These are phyloP conservation scores for Phytophthora podocarpi DNA, from an alignment of 352 stramenopile genomes.

Conservation along the genomic window DNA sequence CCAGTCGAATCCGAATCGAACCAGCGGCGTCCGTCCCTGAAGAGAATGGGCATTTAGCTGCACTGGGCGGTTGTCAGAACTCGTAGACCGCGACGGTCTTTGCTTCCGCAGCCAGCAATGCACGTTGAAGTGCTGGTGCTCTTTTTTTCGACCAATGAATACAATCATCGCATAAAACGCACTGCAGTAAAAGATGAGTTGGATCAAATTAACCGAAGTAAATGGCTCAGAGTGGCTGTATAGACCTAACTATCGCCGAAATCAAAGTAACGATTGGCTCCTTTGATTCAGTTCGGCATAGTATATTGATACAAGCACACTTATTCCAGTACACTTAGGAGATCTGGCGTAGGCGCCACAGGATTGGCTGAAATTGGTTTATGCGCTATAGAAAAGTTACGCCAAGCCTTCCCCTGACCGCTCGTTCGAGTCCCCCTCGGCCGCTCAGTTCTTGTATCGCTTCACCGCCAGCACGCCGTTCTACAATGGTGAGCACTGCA, in stretches of 20 bases:
- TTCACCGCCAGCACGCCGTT: slow-evolving; percentile 17
- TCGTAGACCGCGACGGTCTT: too few relatives aligned
- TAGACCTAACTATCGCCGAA: too few relatives aligned
- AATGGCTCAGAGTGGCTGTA: too few relatives aligned
- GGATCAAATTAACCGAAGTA: too few relatives aligned
- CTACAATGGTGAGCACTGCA: slow-evolving; percentile 14
- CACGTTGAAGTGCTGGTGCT: slow-evolving; percentile 11
- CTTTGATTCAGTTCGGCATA: too few relatives aligned
- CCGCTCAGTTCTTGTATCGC: slow-evolving; percentile 39
- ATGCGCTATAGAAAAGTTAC: slow-evolving; percentile 27
- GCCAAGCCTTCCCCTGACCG: slow-evolving; percentile 6
- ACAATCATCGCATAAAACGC: neutral
- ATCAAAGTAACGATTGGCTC: too few relatives aligned
- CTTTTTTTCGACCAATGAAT: slow-evolving; percentile 25
- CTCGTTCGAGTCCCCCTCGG: slow-evolving; percentile 21
- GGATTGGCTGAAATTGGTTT: neutral
- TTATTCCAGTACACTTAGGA: too few relatives aligned
- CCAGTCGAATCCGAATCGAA: slow-evolving; percentile 48
- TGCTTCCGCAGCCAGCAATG: neutral
- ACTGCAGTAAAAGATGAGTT: too few relatives aligned
- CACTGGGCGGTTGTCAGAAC: too few relatives aligned
- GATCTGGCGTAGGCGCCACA: too few relatives aligned
- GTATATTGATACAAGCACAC: too few relatives aligned
- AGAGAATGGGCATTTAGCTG: slow-evolving; percentile 62
- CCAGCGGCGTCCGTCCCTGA: slow-evolving; percentile 61